phyloP scores from a whole-genome alignment of 345 rosid genomes.

The Abelmoschus esculentus region DNA sequence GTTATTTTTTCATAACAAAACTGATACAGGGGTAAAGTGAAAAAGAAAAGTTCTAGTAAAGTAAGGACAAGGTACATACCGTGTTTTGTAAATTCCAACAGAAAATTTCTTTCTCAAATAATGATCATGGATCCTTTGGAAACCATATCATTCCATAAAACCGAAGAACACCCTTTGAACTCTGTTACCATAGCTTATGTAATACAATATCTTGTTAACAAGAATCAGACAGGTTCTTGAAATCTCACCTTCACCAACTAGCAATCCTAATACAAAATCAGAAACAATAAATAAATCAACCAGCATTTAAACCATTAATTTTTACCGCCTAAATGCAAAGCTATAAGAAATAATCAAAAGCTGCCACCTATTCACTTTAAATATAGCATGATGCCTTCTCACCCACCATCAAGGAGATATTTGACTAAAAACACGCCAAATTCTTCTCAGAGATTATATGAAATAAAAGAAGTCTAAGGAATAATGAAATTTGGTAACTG shows the following conservation, averaged over 20 bases:
- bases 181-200: no score
- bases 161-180: constrained; percentile 11
- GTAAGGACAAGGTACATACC: constrained; percentile 12
- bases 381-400: neutral
- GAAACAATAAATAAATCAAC: neutral
- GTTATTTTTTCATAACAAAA: neutral
- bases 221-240: constrained; percentile 5
- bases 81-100: constrained; percentile 13
- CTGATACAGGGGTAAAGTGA: neutral
- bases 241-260: constrained; percentile 3
- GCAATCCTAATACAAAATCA: constrained; percentile 14
- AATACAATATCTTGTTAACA: neutral
- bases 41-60: neutral
- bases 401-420: neutral
- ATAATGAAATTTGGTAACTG: neutral
- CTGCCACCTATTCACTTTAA: neutral
- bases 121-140: constrained; percentile 8
- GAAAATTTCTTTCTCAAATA: constrained; percentile 15
- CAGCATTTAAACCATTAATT: neutral
- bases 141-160: constrained; percentile 12
- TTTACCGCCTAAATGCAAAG: neutral
- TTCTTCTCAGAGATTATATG: no score
- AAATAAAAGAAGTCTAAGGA: neutral
- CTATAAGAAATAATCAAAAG: neutral
- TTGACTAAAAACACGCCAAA: neutral